phyloP scores from a whole-genome alignment of 2,329 filamentous ascomycete genomes.

The Fusarium marasasianum region DNA sequence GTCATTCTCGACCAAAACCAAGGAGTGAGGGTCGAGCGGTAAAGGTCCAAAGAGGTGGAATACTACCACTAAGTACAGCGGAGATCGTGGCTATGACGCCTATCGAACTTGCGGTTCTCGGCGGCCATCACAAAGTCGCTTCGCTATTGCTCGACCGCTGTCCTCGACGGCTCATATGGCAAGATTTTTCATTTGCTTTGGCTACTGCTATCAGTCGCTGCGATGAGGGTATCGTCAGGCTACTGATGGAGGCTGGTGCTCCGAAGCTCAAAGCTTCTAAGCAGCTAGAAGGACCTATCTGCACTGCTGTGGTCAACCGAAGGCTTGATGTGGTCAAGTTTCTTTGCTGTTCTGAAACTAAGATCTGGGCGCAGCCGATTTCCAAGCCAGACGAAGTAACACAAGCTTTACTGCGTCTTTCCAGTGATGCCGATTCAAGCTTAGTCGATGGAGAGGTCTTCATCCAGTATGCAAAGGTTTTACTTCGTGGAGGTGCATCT shows the following conservation, averaged over 20 bases:
- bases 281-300: not conserved
- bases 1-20: not conserved
- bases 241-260: not conserved
- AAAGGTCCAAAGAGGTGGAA: not conserved
- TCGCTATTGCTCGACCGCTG: not conserved
- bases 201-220: not conserved
- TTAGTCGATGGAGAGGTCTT: not conserved
- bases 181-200: not conserved
- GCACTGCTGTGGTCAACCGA: not conserved
- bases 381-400: not conserved
- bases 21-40: not conserved
- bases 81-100: slow-evolving; percentile 4
- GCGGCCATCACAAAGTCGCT: not conserved
- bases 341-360: not conserved
- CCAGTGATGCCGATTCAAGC: not conserved
- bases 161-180: not conserved
- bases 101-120: slow-evolving; percentile 2
- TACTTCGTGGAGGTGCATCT: not conserved
- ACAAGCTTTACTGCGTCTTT: not conserved
- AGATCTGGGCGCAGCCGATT: not conserved
- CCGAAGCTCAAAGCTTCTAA: not conserved
- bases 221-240: not conserved
- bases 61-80: not conserved
- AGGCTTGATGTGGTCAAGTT: slow-evolving; percentile 7
- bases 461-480: not conserved